Evolutionary conservation across 2,329 filamentous ascomycete species (phyloP), one percentile per base, ranked within the genome.

Genomic region (Elsinoe arachidis): DNA sequence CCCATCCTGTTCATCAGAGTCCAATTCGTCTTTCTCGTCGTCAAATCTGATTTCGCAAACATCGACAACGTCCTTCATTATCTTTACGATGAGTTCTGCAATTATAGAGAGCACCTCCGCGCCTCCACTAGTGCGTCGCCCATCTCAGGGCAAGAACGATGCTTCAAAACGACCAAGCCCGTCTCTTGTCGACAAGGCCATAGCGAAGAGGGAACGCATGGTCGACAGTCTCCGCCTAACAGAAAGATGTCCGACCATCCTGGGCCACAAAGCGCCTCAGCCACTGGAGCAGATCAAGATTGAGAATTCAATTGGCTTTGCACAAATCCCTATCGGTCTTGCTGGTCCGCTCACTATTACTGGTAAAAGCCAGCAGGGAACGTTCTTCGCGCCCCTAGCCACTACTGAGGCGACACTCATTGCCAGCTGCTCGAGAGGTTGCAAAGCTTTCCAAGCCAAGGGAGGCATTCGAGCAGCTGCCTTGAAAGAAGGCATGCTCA

Each of bases 401-500:
- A 70, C 67, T 2, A 59, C 61, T 11, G 66, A 70, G 44, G 61
- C 66, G 2, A 65, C 65, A 1, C 55, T 68, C 12, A 61, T 69
- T 7, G 66, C 65, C 2, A 65, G 64, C 41, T 70, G 67, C 55
- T 66, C 66, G 1, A 60, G 67, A 15, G 68, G 68, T 15, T 66
- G 66, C 55, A 69, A 68, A 53, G 57, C 61, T 2, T 61, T 68
- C 15, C 65, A 63, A 23, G 49, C 56, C 10, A 58, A 56, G 41
- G 61, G 64, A 30, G 63, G 55, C 23, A 58, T 63, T 11, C 60
- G 64, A 21, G 62, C 63, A 21, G 57, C 61, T n/a, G 57, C 63
- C 10, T 58, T 68, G 1, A n/a, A 34, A 10, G 49, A 53, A 33
- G 49, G 49, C 7, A 53, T 53, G 49, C 33, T 53, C n/a, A 2